Evolutionary conservation across 306 rosid genomes (phyloP), one percentile per base, ranked within the genome.

Genomic region (Trifolium fragiferum): DNA sequence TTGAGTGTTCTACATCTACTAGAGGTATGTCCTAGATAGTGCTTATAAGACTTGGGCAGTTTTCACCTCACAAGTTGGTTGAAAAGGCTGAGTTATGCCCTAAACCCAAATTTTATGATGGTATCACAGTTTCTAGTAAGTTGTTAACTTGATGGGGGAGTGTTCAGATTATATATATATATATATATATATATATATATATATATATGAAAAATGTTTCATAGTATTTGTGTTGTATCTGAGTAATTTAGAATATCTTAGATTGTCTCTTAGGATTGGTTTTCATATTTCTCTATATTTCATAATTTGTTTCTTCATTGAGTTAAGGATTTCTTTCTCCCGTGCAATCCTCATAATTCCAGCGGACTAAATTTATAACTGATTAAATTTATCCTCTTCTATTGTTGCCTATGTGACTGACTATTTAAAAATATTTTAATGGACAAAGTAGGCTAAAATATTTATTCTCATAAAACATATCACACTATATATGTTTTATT

Each of bases 341-440:
- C 10, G 6, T 27, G 65, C 40, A 59, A 59, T 32, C 65, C 19
- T 11, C 18, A 38, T 64, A 65, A 65, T 20, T 38, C 51, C 40
- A 37, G 16, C 10, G 7, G 46, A 72, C 19, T 64, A 59, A 25
- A 33, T 55, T 61, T 77, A 63, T 49, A 68, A 18, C 62, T 23
- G 12, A 70, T 62, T 61, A 68, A 66, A 73, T 70, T 51, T 71
- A 32, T 75, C 63, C 55, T 78, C 62, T 70, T 65, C 73, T 37
- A 20, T 47, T 9, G 30, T 78, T 67, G 27, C 50, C 5, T 41
- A n/a, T 62, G 72, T 55, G 18, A 70, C 21, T 71, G 35, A 64
- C 76, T 9, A 55, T 20, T 20, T 57, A 37, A 57, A 55, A 55
- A 13, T 58, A 58, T 25, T 58, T 25, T 58, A 58, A 13, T n/a